Conservation (phyloP, 345 rosid genomes). For the Lepidium sativum region DNA sequence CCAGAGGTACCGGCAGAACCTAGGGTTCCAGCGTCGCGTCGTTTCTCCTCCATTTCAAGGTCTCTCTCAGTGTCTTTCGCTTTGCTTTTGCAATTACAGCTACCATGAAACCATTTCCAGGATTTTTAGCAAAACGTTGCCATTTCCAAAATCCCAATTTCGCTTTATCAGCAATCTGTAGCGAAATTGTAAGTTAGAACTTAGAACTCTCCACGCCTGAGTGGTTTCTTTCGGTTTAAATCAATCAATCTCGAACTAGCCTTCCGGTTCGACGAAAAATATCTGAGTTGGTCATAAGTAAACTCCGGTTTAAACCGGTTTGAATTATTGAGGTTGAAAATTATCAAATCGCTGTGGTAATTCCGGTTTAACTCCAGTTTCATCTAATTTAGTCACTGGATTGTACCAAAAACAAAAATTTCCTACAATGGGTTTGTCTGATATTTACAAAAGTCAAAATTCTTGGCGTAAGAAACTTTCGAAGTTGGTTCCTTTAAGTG, state of each 20-base stretch:
- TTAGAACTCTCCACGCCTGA: neutral
- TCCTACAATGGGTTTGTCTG: neutral
- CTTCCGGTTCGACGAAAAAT: neutral
- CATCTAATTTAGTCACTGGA: no score
- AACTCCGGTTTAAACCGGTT: neutral
- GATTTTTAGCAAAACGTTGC: conserved; percentile 1
- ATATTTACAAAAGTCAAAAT: conserved; percentile 8
- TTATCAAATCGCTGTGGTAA: neutral
- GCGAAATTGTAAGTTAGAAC: neutral
- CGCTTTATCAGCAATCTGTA: neutral
- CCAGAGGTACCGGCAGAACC: conserved; percentile 32
- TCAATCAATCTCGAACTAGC: neutral
- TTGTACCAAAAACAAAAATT: neutral
- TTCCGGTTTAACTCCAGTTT: no score
- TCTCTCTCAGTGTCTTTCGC: conserved; percentile 1
- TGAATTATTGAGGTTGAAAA: neutral
- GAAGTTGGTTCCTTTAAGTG: conserved; percentile 58
- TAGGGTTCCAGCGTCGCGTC: conserved; percentile 44
- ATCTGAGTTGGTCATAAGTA: neutral
- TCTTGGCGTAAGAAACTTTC: conserved; percentile 47
- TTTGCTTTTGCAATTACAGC: conserved; percentile 6
- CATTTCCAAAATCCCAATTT: conserved; percentile 19
- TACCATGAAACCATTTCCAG: conserved; percentile 1
- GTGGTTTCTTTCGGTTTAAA: neutral
- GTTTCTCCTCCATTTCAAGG: conserved; percentile 51